These are phyloP conservation scores for Marasmius oreades DNA, from an alignment of 1,284 basidiomycete species.

Conservation along the genomic window DNA sequence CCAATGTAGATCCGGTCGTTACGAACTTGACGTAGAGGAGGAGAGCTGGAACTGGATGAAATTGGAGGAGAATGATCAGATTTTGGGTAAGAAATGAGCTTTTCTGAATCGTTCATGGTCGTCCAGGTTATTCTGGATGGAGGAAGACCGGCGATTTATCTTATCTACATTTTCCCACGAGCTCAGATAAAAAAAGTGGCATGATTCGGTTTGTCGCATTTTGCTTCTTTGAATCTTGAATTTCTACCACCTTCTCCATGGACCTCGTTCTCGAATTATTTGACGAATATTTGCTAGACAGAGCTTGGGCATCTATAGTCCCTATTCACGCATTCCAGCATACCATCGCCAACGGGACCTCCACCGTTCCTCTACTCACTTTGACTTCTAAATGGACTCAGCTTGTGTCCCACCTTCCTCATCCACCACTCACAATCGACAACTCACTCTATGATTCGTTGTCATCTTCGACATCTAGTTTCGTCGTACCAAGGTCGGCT, in stretches of 20 bases:
- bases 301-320: slow-evolving; percentile 69
- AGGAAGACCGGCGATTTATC: neutral
- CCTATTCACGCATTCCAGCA: slow-evolving; percentile 62
- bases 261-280: slow-evolving; percentile 74
- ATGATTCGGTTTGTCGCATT: neutral
- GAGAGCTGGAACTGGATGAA: neutral
- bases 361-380: slow-evolving; percentile 29
- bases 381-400: slow-evolving; percentile 46
- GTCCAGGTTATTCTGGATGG: neutral
- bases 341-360: slow-evolving; percentile 17
- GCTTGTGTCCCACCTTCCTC: slow-evolving; percentile 55
- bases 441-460: slow-evolving; percentile 25
- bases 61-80: neutral
- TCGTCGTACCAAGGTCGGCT: slow-evolving; percentile 46
- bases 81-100: neutral
- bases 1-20: slow-evolving; percentile 87
- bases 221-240: no score
- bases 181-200: neutral
- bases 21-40: slow-evolving; percentile 29
- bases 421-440: slow-evolving; percentile 42
- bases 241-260: slow-evolving; percentile 66
- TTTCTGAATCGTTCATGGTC: slow-evolving; percentile 1
- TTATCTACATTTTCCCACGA: neutral
- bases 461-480: slow-evolving; percentile 24
- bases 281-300: slow-evolving; percentile 80